phyloP scores from a whole-genome alignment of 805 yeast genomes.

The Schizosaccharomyces octosporus region DNA sequence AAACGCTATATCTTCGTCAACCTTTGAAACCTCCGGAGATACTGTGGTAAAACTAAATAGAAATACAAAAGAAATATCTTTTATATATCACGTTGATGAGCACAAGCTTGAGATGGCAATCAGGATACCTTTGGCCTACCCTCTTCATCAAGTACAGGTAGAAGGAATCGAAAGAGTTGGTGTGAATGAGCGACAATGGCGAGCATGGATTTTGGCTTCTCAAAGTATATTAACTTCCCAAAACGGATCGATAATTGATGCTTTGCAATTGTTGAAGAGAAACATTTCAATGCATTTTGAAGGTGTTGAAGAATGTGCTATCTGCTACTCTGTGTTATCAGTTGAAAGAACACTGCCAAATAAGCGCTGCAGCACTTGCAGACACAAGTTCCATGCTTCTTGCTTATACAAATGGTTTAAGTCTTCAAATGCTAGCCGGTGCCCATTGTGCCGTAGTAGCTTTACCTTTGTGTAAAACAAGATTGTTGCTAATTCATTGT shows the following conservation, averaged over 20 bases:
- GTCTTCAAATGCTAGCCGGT: conserved; percentile 73
- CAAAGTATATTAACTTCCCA: conserved; percentile 31
- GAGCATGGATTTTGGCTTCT: conserved; percentile 81
- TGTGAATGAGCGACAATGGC: conserved; percentile 78
- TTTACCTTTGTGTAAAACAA: conserved; percentile 13
- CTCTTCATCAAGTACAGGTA: conserved; percentile 49
- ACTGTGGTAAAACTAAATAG: conserved; percentile 23
- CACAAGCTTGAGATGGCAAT: conserved; percentile 62
- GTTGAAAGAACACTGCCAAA: conserved; percentile 67
- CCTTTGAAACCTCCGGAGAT: background rate
- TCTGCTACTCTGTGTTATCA: conserved; percentile 78
- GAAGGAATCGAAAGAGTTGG: conserved; percentile 64
- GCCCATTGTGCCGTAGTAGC: conserved; percentile 73
- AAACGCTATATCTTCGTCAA: conserved; percentile 1
- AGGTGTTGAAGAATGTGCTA: conserved; percentile 91
- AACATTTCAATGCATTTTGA: conserved; percentile 69
- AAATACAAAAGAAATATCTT: conserved; percentile 40
- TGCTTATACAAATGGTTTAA: conserved; percentile 94
- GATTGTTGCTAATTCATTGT: background rate
- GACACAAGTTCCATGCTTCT: conserved; percentile 82
- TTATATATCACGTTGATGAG: conserved; percentile 60
- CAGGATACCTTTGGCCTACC: conserved; percentile 49
- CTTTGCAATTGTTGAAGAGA: conserved; percentile 40
- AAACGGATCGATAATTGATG: conserved; percentile 29
- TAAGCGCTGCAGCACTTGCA: conserved; percentile 70